A percentile compares a stretch with the other conserved stretches of the same genome.
Evolutionary conservation across 345 rosid genomes (phyloP).

Genomic region (Murraya paniculata): DNA sequence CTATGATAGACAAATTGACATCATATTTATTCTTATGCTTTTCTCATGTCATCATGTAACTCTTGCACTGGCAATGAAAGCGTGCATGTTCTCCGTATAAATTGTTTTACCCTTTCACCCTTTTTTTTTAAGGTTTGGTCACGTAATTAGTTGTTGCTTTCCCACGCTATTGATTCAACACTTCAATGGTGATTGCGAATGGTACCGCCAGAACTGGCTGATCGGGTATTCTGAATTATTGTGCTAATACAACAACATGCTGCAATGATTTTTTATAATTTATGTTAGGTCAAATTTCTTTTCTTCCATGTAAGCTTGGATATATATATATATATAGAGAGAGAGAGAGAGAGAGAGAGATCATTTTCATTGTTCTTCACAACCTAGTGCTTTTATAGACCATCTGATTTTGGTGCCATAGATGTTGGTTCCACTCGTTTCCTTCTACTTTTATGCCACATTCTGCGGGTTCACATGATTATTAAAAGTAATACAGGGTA

Average conservation of each 20-base stretch:
- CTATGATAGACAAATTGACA: conserved; percentile 20
- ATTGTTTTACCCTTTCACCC: conserved; percentile 23
- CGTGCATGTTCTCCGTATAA: conserved; percentile 12
- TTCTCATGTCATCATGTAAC: conserved; percentile 20
- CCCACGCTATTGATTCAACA: not conserved
- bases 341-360: not conserved
- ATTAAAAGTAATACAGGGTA: not conserved
- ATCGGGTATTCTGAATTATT: not conserved
- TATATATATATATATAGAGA: too few relatives aligned
- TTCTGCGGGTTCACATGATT: not conserved
- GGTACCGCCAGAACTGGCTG: not conserved
- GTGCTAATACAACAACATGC: not conserved
- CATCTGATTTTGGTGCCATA: not conserved
- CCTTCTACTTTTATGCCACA: not conserved
- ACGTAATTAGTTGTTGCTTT: not conserved
- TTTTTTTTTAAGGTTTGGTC: not conserved
- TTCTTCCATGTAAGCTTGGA: not conserved
- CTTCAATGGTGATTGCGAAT: not conserved
- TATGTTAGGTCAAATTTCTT: conserved; percentile 7
- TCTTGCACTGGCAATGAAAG: conserved; percentile 21
- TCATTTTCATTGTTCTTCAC: not conserved
- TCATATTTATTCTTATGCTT: conserved; percentile 14
- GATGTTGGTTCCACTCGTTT: conserved; percentile 10
- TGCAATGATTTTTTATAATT: not conserved
- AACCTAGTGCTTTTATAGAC: not conserved